These are phyloP conservation scores for Trichoderma sp. DNA, from an alignment of 2,329 filamentous ascomycete species.

Conservation along the genomic window DNA sequence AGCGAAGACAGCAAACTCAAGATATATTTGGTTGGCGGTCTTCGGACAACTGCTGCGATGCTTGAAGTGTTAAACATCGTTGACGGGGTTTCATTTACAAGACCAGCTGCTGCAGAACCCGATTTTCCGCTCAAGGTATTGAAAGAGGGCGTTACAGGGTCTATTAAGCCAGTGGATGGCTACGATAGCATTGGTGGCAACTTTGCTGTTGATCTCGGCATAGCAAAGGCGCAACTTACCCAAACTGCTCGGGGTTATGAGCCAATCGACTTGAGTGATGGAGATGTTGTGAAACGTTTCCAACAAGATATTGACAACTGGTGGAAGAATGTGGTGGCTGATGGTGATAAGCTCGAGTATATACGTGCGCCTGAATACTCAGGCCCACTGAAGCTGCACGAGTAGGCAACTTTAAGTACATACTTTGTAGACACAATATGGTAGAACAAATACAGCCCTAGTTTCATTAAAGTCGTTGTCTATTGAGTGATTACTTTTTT, in stretches of 20 bases:
- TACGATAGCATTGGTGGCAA: too few species aligned
- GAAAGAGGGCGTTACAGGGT: background rate
- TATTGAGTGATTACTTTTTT: too few species aligned
- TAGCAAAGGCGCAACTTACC: background rate
- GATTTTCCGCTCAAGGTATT: background rate
- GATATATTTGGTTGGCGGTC: background rate
- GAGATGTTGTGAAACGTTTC: background rate
- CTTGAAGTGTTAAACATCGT: background rate
- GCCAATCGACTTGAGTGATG: background rate
- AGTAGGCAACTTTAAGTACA: background rate
- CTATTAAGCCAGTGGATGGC: background rate
- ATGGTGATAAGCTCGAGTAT: background rate
- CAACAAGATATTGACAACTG: background rate
- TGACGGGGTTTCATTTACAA: background rate
- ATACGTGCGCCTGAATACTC: background rate
- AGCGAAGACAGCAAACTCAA: background rate
- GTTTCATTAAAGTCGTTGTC: too few species aligned
- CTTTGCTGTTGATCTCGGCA: too few species aligned
- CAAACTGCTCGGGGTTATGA: background rate
- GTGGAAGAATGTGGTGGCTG: background rate
- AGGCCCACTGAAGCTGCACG: background rate
- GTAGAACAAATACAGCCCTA: too few species aligned
- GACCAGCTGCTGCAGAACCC: background rate
- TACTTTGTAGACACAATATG: background rate
- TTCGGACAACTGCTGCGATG: background rate